These are phyloP conservation scores for Turritis glabra DNA, from an alignment of 345 rosid genomes.

Conservation along the genomic window DNA sequence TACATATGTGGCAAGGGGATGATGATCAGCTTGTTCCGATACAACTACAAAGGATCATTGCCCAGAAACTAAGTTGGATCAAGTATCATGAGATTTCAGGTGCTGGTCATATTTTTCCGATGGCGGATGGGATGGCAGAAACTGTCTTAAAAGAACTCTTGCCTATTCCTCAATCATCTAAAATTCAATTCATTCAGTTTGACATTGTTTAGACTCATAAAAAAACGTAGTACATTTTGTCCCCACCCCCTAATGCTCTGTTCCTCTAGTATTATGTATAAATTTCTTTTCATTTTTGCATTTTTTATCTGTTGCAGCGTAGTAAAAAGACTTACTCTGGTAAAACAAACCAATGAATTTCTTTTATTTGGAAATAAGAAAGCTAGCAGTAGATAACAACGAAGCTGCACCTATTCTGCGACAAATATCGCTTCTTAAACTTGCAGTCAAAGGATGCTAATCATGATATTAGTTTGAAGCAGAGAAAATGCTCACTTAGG, in stretches of 20 bases:
- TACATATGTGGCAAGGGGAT: slow-evolving; percentile 70
- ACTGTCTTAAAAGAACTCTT: slow-evolving; percentile 50
- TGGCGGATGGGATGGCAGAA: slow-evolving; percentile 44
- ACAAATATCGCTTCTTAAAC: slow-evolving; percentile 13
- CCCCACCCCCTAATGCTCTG: neutral
- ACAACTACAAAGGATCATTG: slow-evolving; percentile 52
- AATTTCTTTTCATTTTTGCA: neutral
- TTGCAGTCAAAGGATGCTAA: slow-evolving; percentile 25
- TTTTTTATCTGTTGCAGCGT: neutral
- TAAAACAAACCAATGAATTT: slow-evolving; percentile 6
- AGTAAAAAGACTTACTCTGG: neutral
- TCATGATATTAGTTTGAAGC: slow-evolving; percentile 4
- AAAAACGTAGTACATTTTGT: neutral
- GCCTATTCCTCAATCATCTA: slow-evolving; percentile 41
- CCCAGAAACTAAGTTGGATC: slow-evolving; percentile 58
- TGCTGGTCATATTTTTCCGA: slow-evolving; percentile 61
- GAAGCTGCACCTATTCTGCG: slow-evolving; percentile 19
- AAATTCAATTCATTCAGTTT: slow-evolving; percentile 13
- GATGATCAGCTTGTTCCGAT: slow-evolving; percentile 56
- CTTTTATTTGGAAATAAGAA: slow-evolving; percentile 13
- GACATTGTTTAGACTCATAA: slow-evolving; percentile 7
- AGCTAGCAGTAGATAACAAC: slow-evolving; percentile 29
- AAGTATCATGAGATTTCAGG: slow-evolving; percentile 56
- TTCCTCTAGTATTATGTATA: neutral
- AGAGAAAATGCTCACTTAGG: slow-evolving; percentile 50